phyloP scores from a whole-genome alignment of 768 basidiomycete species.

The Agaricus blazei region DNA sequence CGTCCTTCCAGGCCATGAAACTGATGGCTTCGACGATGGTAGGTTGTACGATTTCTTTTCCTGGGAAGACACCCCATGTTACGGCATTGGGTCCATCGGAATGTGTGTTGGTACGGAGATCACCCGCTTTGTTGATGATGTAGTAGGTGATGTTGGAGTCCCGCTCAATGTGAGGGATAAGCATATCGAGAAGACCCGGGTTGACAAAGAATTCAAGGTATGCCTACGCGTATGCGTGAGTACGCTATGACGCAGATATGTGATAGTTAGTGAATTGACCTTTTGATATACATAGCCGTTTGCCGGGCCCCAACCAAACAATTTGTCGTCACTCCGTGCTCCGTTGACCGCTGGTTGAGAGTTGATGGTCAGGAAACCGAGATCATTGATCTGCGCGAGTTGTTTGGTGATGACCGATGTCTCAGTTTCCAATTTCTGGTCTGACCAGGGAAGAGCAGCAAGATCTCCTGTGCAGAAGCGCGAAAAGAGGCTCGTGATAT shows the following conservation, averaged over 20 bases:
- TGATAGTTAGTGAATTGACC: constrained; percentile 31
- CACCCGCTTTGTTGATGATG: constrained; percentile 93
- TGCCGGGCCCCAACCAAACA: constrained; percentile 90
- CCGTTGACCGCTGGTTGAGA: constrained; percentile 96
- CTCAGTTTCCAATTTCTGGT: constrained; percentile 80
- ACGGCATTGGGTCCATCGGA: constrained; percentile 98
- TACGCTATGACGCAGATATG: background rate
- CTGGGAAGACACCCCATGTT: constrained; percentile 97
- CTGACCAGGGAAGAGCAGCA: constrained; percentile 89
- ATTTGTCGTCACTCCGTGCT: constrained; percentile 74
- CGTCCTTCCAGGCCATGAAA: constrained; percentile 99
- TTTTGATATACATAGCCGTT: constrained; percentile 97
- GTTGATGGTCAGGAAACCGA: constrained; percentile 96
- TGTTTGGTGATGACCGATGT: constrained; percentile 75
- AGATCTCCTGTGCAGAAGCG: constrained; percentile 77
- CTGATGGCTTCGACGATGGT: constrained; percentile 96
- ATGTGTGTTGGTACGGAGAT: constrained; percentile 91
- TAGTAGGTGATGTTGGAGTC: constrained; percentile 93
- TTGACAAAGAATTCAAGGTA: constrained; percentile 95
- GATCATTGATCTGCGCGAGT: constrained; percentile 79
- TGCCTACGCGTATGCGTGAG: constrained; percentile 45
- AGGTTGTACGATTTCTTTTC: constrained; percentile 93
- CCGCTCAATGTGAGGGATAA: constrained; percentile 78
- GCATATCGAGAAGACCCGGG: constrained; percentile 62
- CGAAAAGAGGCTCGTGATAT: constrained; percentile 72